Evolutionary conservation across 768 basidiomycete species (phyloP), one percentile per base, ranked within the genome.

Genomic region (Lepiota venenata): DNA sequence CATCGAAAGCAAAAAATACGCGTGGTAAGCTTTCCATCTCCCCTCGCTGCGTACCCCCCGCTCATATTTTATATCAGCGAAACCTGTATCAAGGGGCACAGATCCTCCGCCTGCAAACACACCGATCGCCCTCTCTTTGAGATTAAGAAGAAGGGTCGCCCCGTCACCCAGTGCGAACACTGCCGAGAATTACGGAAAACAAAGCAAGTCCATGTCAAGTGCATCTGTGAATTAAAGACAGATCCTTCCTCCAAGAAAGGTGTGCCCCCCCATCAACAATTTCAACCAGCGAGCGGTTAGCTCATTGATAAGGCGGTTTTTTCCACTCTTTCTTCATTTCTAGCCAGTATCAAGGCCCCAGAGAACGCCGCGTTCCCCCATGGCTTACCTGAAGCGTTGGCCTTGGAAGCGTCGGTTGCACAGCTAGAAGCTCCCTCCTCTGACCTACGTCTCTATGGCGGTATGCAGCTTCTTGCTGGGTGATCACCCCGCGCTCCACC

Each of bases 41-140:
- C 25, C 52, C n/a, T 41, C 54, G 52, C 51, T 53, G 52, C n/a
- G n/a, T 38, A 53, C 56, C 52, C 52, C 40, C 39, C 39, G 44
- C 42, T 18, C 40, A 55, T n/a, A 56, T 52, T 57, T 48, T 49
- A 57, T 32, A 47, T 50, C 25, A 93, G 92, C 69, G 90, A 90
- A 75, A 88, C 91, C 60, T 96, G 93, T 74, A 94, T 94, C 71
- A 93, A 93, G 72, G 93, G 93, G 15, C 93, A 96, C 71, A 83
- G 93, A 46, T 94, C 93, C 14, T 91, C 91, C 14, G 80, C 84
- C 27, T 96, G 93, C 73, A 86, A 84, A 64, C 93, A 96, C 67
- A 87, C 83, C 50, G 91, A 93, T 67, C 82, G 93, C 39, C 87
- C 92, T 36, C 77, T 96, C 48, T 93, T 86, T 67, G 91, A 95